These are phyloP conservation scores for Colletotrichum eremochloae DNA, from an alignment of 2,329 filamentous ascomycete genomes.

Conservation along the genomic window DNA sequence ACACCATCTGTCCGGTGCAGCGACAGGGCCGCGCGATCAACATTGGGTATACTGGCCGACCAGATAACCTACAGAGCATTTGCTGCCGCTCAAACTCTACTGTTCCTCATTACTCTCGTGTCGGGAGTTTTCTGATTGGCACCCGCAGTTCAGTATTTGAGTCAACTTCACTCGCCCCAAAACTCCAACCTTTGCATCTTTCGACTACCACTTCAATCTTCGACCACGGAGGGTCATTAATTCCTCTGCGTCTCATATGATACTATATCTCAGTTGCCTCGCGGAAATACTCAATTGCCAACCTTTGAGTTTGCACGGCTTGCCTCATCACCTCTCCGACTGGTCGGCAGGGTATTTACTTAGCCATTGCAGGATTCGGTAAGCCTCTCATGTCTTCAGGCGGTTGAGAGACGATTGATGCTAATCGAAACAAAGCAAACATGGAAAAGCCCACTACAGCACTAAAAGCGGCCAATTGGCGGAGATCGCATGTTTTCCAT, in stretches of 20 bases:
- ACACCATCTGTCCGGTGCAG: background rate
- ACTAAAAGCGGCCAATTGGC: constrained; percentile 27
- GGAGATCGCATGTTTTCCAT: constrained; percentile 8
- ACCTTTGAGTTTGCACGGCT: background rate
- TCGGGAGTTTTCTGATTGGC: background rate
- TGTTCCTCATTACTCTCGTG: background rate
- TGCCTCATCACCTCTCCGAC: background rate
- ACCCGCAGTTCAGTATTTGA: background rate
- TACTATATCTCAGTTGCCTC: background rate
- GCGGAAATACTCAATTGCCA: background rate
- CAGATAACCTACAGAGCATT: background rate
- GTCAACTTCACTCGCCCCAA: constrained; percentile 1
- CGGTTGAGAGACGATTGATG: background rate
- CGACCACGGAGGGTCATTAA: too few species aligned
- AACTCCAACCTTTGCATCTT: background rate
- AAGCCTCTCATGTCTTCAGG: background rate
- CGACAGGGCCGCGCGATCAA: background rate
- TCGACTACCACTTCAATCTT: background rate
- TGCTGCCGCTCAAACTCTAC: background rate
- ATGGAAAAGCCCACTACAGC: constrained; percentile 19
- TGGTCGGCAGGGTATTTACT: background rate
- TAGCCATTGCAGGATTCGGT: background rate
- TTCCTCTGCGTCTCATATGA: background rate
- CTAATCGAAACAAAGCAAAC: background rate
- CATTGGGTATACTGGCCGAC: background rate